A percentile compares a stretch with the other conserved stretches of the same genome.
Conservation (phyloP, 805 yeast genomes). For the Debaryomyces hansenii region DNA sequence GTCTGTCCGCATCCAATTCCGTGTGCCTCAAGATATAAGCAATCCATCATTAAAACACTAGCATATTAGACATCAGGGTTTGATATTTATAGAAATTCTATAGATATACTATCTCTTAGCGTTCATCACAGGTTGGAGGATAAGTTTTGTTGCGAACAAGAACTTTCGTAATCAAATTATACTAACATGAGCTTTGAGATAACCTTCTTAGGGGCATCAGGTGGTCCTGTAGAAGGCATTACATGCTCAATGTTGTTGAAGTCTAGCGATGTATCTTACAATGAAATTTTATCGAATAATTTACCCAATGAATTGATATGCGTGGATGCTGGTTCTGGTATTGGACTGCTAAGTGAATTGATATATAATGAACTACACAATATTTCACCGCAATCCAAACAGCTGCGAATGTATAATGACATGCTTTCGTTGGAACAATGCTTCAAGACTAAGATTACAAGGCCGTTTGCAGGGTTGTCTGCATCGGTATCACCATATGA, state of each 20-base stretch:
- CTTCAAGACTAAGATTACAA: conserved; percentile 18
- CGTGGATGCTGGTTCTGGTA: conserved; percentile 80
- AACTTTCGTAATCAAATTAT: too few species aligned
- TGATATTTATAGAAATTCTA: too few species aligned
- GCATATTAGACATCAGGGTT: too few species aligned
- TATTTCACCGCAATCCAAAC: conserved; percentile 8
- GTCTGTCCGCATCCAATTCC: too few species aligned
- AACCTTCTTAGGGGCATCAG: conserved; percentile 73
- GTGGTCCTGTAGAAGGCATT: conserved; percentile 77
- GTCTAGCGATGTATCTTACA: conserved; percentile 46
- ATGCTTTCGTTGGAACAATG: conserved; percentile 23
- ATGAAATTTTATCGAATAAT: conserved; percentile 26
- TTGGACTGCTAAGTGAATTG: conserved; percentile 51
- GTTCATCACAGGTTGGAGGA: too few species aligned
- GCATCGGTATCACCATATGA: conserved; percentile 22
- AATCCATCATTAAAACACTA: too few species aligned
- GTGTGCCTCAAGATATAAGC: too few species aligned
- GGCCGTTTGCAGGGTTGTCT: conserved; percentile 23
- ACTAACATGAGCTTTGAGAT: conserved; percentile 49
- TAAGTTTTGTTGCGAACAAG: too few species aligned
- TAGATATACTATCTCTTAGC: too few species aligned
- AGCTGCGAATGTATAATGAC: conserved; percentile 32
- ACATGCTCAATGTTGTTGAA: conserved; percentile 72
- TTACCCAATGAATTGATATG: conserved; percentile 46
- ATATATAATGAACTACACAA: conserved; percentile 21